phyloP scores from a whole-genome alignment of 352 stramenopile species.

The Globisporangium emineosum region DNA sequence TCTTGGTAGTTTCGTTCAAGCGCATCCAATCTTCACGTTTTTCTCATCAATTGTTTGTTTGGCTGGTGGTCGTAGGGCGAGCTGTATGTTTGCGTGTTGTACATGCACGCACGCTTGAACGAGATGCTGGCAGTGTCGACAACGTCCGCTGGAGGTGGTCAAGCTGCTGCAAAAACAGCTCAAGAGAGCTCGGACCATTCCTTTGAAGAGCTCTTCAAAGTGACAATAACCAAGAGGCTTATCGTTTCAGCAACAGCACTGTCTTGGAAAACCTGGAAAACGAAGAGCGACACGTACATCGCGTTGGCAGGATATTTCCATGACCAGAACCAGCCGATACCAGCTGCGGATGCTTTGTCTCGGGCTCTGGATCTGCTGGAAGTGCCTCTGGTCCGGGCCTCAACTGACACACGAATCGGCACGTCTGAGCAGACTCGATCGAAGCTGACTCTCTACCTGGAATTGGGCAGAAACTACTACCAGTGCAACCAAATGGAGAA shows the following conservation, averaged over 20 bases:
- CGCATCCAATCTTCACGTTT: not conserved
- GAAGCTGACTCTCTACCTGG: conserved; percentile 46
- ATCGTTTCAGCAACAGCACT: conserved; percentile 11
- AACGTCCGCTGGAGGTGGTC: conserved; percentile 5
- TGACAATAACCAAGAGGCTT: conserved; percentile 4
- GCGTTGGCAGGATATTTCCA: conserved; percentile 50
- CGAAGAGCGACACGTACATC: conserved; percentile 41
- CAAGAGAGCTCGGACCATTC: conserved; percentile 34
- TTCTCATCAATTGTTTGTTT: not conserved
- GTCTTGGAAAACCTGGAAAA: conserved; percentile 37
- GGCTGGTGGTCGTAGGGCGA: conserved; percentile 21
- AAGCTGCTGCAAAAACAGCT: conserved; percentile 17
- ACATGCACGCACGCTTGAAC: conserved; percentile 58
- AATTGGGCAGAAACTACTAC: conserved; percentile 64
- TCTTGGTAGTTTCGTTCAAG: not conserved
- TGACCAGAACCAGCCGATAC: conserved; percentile 36
- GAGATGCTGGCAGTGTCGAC: conserved; percentile 42
- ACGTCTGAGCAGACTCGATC: conserved; percentile 21
- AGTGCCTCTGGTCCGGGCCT: not conserved
- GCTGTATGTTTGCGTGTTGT: conserved; percentile 46
- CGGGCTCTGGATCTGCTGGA: conserved; percentile 52
- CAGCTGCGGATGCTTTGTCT: conserved; percentile 47
- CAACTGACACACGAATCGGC: not conserved
- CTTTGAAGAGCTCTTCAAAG: conserved; percentile 50
- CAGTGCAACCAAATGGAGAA: conserved; percentile 78